phyloP scores from a whole-genome alignment of 352 stramenopile genomes.

The Pythium biforme region DNA sequence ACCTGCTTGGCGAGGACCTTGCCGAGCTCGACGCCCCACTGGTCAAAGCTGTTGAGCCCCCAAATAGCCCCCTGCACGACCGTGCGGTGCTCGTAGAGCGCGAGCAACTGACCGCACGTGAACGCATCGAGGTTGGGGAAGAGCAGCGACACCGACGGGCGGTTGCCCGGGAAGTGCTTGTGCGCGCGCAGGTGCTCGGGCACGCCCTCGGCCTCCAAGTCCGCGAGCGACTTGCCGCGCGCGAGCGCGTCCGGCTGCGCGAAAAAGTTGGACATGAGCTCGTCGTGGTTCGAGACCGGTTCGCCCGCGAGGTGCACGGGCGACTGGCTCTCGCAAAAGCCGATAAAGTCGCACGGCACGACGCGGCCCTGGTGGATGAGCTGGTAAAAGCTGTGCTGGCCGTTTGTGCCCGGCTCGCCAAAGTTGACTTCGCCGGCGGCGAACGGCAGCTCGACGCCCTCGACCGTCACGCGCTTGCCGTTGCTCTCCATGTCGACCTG shows the following conservation, averaged over 20 bases:
- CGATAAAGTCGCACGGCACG: slow-evolving; percentile 98
- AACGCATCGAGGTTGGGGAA: slow-evolving; percentile 96
- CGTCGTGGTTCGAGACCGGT: slow-evolving; percentile 97
- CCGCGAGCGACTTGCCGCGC: slow-evolving; percentile 93
- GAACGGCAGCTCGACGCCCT: slow-evolving; percentile 94
- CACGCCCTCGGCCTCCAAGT: slow-evolving; percentile 93
- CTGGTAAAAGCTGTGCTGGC: slow-evolving; percentile 99
- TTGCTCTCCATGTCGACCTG: slow-evolving; percentile 99
- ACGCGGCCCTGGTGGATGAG: slow-evolving; percentile 98
- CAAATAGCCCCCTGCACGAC: slow-evolving; percentile 97
- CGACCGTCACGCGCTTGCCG: slow-evolving; percentile 95
- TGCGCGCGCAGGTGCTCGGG: slow-evolving; percentile 91
- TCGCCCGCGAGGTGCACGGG: slow-evolving; percentile 73
- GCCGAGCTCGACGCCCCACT: slow-evolving; percentile 98
- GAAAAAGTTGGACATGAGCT: slow-evolving; percentile 99
- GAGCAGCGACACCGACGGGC: slow-evolving; percentile 96
- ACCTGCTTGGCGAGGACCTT: slow-evolving; percentile 98
- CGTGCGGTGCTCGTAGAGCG: slow-evolving; percentile 98
- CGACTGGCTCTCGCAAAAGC: slow-evolving; percentile 95
- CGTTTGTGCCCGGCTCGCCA: slow-evolving; percentile 97
- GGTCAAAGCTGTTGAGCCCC: slow-evolving; percentile 98
- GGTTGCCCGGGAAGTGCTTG: slow-evolving; percentile 97
- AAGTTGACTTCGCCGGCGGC: slow-evolving; percentile 96
- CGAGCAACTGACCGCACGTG: slow-evolving; percentile 94
- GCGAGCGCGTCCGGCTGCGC: slow-evolving; percentile 98